A percentile compares a stretch with the other conserved stretches of the same genome.
These are phyloP conservation scores for Trypanosoma mega DNA, from an alignment of 208 protist species.

Conservation along the genomic window DNA sequence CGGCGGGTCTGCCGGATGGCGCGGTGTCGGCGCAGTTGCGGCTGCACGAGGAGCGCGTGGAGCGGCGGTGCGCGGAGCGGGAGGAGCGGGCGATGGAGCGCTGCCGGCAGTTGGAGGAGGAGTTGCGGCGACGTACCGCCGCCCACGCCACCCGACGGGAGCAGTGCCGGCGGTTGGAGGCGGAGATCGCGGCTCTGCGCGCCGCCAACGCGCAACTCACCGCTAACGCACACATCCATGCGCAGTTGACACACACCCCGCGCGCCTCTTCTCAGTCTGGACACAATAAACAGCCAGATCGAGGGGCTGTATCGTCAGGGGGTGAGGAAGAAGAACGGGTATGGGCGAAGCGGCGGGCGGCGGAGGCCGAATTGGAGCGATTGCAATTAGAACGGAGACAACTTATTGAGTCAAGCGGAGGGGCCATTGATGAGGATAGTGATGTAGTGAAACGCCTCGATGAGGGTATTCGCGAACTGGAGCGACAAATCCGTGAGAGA, in stretches of 20 bases:
- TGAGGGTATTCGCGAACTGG: constrained; percentile 43
- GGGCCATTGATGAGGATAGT: constrained; percentile 54
- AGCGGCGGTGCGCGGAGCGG: constrained; percentile 39
- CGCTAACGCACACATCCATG: not conserved
- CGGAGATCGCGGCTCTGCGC: constrained; percentile 11
- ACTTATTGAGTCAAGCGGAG: constrained; percentile 61
- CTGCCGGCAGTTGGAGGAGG: constrained; percentile 52
- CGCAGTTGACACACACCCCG: no score
- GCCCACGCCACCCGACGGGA: constrained; percentile 61
- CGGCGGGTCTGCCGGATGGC: constrained; percentile 23
- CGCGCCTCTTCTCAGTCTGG: no score
- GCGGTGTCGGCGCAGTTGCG: constrained; percentile 39
- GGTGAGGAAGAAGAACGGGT: no score
- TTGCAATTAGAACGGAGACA: constrained; percentile 43
- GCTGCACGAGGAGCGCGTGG: constrained; percentile 36
- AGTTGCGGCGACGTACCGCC: constrained; percentile 50
- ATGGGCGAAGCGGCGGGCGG: constrained; percentile 6
- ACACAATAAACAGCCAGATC: no score
- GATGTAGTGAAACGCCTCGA: constrained; percentile 58
- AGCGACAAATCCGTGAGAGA: constrained; percentile 35
- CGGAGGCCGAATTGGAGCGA: constrained; percentile 47
- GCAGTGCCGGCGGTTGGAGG: constrained; percentile 33
- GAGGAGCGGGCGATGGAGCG: constrained; percentile 29
- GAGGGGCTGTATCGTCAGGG: no score
- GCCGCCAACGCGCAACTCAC: not conserved